Base-by-base conservation (phyloP, 2,329 filamentous ascomycete genomes). In the Diaporthe nobilis region DNA sequence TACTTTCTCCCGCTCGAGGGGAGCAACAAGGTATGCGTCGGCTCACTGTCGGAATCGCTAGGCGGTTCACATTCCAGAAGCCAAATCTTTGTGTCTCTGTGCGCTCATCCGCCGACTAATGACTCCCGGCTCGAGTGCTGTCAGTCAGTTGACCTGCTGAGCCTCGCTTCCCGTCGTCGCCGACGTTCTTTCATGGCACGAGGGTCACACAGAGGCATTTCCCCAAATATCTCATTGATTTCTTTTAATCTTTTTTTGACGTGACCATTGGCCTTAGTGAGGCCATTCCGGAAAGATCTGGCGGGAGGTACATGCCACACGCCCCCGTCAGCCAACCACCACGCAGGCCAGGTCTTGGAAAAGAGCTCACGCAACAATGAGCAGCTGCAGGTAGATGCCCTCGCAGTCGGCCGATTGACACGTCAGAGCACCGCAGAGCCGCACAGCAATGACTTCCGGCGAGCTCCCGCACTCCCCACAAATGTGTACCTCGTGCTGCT, bases 401-500 rank as follows among this genome's bases (percentile, higher is more conserved):
- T 68, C 61, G 55, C 42, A 63, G 68, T 75, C 73, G 60, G 73
- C 75, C 75, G 75, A 77, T 75, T 77, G 75, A 75, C 75, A 77
- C 75, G 75, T 75, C 75, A 77, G 67, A 72, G 73, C 53, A 63
- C 37, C 47, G 75, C 75, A 77, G 75, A 77, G 75, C 75, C 75
- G 60, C 75, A 75, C 39, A 73, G 70, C 47, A 75, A 75, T 71
- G 58, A 63, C 28, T 39, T 61, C 31, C 44, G 47, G 60, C 37
- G 51, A 57, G 71, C 44, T 73, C 70, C 53, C 58, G 63, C n/a
- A 44, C 22, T 70, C 34, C 49, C 73, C 70, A 55, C 55, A 65
- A 61, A 72, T 71, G 20, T 63, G 67, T 76, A 47, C 72, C 57
- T 44, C 17, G 28, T 71, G 31, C 58, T 72, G 73, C 71, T 74